These are phyloP conservation scores for Lagerstroemia speciosa DNA, from an alignment of 345 rosid genomes.

Conservation along the genomic window DNA sequence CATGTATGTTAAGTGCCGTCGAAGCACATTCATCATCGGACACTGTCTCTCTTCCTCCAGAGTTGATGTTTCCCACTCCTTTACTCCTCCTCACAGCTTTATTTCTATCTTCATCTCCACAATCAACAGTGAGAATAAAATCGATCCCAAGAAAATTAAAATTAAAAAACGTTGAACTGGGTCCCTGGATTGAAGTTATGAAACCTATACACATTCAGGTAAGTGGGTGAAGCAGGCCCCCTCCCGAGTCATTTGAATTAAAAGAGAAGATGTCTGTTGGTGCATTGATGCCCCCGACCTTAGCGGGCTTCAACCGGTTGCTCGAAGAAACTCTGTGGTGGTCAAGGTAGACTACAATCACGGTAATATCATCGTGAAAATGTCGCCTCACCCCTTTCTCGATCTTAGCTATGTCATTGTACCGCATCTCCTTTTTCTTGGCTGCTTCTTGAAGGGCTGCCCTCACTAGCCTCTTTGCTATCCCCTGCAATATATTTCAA, in stretches of 20 bases:
- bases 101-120: not conserved
- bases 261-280: constrained; percentile 71
- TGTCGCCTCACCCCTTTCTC: constrained; percentile 58
- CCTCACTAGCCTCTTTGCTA: constrained; percentile 53
- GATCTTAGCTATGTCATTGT: constrained; percentile 47
- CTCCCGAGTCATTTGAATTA: constrained; percentile 30
- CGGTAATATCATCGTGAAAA: constrained; percentile 72
- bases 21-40: too few species aligned
- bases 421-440: constrained; percentile 65
- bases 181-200: not conserved
- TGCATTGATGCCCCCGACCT: constrained; percentile 41
- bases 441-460: constrained; percentile 74
- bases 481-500: constrained; percentile 33
- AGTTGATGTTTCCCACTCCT: too few species aligned
- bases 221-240: constrained; percentile 13
- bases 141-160: not conserved
- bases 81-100: not conserved
- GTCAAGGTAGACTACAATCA: constrained; percentile 64
- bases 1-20: too few species aligned
- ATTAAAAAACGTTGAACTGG: not conserved
- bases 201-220: not conserved
- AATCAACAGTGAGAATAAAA: not conserved
- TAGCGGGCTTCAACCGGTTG: constrained; percentile 20
- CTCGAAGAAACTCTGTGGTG: constrained; percentile 29
- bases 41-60: too few species aligned